Conservation (phyloP, 495 filamentous ascomycete genomes). For the Bombardia bombarda region DNA sequence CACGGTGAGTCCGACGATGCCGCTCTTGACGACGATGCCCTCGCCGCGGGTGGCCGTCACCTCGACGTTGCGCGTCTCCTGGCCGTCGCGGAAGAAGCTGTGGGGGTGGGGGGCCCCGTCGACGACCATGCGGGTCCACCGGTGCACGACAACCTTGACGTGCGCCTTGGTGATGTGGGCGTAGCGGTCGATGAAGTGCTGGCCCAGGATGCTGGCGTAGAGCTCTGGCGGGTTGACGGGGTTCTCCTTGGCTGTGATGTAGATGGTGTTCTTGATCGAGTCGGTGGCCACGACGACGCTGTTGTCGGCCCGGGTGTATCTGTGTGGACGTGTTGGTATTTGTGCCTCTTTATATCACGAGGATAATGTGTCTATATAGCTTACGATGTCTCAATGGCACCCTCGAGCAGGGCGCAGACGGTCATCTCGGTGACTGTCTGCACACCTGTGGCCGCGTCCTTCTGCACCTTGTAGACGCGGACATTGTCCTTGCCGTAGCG, state of each 20-base stretch:
- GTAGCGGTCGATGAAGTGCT: constrained; percentile 85
- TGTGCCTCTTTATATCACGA: not conserved
- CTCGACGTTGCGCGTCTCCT: constrained; percentile 75
- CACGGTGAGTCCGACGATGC: constrained; percentile 69
- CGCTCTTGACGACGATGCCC: constrained; percentile 65
- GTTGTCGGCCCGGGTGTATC: constrained; percentile 92
- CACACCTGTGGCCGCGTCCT: constrained; percentile 60
- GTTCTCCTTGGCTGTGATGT: constrained; percentile 87
- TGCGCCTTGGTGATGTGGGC: constrained; percentile 77
- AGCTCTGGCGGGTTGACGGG: constrained; percentile 90
- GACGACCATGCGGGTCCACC: constrained; percentile 84
- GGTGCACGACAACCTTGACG: constrained; percentile 72
- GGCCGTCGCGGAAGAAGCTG: constrained; percentile 84
- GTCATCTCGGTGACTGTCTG: constrained; percentile 95
- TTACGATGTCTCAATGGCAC: constrained; percentile 82
- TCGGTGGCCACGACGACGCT: constrained; percentile 92
- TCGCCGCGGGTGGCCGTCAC: constrained; percentile 41
- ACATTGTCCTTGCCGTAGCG: constrained; percentile 97
- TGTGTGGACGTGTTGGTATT: constrained; percentile 23
- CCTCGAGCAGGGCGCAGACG: constrained; percentile 81
- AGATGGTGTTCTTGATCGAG: constrained; percentile 96
- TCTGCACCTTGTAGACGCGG: constrained; percentile 88
- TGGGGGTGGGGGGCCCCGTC: constrained; percentile 93
- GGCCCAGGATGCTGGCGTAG: constrained; percentile 73
- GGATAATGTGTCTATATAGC: constrained; percentile 12